Conservation (phyloP, 2,329 filamentous ascomycete species). For the Aspergillus sp. region DNA sequence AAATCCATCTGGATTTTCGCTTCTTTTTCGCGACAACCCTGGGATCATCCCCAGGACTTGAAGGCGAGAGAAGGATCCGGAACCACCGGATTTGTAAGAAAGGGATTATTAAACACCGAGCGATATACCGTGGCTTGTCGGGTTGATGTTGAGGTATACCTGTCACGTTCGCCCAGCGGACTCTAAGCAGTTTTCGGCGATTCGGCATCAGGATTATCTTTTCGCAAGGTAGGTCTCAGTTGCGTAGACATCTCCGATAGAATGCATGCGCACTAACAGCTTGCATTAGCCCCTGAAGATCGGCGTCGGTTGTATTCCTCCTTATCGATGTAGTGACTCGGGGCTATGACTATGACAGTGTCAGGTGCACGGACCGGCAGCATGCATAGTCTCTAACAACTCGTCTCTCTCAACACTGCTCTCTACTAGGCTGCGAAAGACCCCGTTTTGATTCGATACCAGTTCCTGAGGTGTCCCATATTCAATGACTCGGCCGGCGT, state of each 20-base stretch:
- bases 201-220: neutral
- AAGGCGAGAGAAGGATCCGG: too few relatives aligned
- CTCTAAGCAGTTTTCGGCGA: neutral
- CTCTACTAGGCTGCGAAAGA: conserved; percentile 14
- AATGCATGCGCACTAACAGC: too few relatives aligned
- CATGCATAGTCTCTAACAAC: neutral
- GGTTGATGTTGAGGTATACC: too few relatives aligned
- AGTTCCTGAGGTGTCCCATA: conserved; percentile 65
- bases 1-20: neutral
- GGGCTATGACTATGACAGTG: too few relatives aligned
- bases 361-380: neutral
- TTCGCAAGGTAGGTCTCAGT: neutral
- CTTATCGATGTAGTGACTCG: too few relatives aligned
- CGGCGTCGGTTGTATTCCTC: too few relatives aligned
- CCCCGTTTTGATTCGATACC: conserved; percentile 37
- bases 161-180: too few relatives aligned
- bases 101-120: too few relatives aligned
- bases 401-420: conserved; percentile 1
- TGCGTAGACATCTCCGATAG: neutral
- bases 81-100: too few relatives aligned
- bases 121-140: too few relatives aligned
- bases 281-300: neutral
- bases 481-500: conserved; percentile 66
- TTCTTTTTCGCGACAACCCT: neutral
- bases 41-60: too few relatives aligned